Conservation (phyloP, 2,329 filamentous ascomycete genomes). For the Chrysosporium queenslandicum region DNA sequence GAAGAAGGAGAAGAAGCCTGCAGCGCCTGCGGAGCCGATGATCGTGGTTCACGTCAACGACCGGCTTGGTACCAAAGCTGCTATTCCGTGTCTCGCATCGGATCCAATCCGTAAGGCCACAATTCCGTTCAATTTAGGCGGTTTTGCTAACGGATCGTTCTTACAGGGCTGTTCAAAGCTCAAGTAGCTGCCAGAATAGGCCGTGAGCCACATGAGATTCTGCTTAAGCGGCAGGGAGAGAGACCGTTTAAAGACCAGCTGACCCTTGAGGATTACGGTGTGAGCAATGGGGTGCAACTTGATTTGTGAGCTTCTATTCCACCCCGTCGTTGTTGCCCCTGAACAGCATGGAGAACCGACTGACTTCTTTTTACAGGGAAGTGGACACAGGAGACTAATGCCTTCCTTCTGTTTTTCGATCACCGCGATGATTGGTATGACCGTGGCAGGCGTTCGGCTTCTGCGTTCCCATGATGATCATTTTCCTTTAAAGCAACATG, state of each 20-base stretch:
- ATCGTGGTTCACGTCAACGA: slow-evolving; percentile 93
- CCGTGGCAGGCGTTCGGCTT: slow-evolving; percentile 4
- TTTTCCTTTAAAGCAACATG: not conserved
- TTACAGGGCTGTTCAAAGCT: slow-evolving; percentile 65
- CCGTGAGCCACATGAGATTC: slow-evolving; percentile 78
- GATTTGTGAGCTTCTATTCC: slow-evolving; percentile 32
- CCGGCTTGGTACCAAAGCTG: slow-evolving; percentile 87
- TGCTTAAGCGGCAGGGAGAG: slow-evolving; percentile 85
- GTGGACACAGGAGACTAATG: slow-evolving; percentile 40
- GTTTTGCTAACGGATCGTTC: slow-evolving; percentile 12
- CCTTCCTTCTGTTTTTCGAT: slow-evolving; percentile 8
- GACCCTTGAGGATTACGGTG: slow-evolving; percentile 82
- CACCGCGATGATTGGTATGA: slow-evolving; percentile 6
- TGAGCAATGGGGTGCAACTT: slow-evolving; percentile 70
- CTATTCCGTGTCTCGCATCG: slow-evolving; percentile 76
- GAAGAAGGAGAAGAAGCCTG: slow-evolving; percentile 32
- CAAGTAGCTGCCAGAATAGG: slow-evolving; percentile 85
- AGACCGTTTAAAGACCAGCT: slow-evolving; percentile 87
- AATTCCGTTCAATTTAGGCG: not conserved
- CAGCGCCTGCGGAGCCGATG: slow-evolving; percentile 58
- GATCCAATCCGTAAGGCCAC: slow-evolving; percentile 57
- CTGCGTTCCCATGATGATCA: slow-evolving; percentile 2
- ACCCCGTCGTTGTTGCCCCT: not conserved
- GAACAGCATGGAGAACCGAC: slow-evolving; percentile 21
- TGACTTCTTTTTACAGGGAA: slow-evolving; percentile 26